Percentiles rank a stretch among this genome's conserved stretches.
Conservation (phyloP, 163 green algal genomes). For the Volvox carteri region DNA sequence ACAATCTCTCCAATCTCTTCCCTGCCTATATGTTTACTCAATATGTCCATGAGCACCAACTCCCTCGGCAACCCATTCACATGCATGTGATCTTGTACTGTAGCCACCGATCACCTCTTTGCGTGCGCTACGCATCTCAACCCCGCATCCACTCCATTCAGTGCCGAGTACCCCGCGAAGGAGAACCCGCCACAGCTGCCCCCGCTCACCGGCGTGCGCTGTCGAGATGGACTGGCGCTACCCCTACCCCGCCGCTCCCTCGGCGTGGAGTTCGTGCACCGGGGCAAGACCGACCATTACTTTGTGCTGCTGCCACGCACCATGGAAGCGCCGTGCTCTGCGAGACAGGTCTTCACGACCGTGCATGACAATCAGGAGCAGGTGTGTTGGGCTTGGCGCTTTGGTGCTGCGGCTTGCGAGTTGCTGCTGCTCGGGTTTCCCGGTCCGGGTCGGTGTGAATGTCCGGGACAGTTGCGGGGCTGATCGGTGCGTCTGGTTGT, state of each 20-base stretch:
- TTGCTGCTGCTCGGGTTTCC: no score
- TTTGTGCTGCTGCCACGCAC: slow-evolving; percentile 64
- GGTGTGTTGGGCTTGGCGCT: no score
- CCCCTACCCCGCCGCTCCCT: slow-evolving; percentile 65
- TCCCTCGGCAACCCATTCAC: no score
- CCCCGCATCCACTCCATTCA: background rate
- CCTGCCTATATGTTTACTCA: no score
- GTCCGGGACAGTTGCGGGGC: no score
- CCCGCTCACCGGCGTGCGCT: slow-evolving; percentile 53
- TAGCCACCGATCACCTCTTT: no score
- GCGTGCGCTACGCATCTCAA: no score
- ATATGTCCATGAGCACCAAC: no score
- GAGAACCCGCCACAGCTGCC: slow-evolving; percentile 54
- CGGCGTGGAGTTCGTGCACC: slow-evolving; percentile 70
- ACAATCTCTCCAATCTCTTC: no score
- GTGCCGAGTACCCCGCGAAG: slow-evolving; percentile 61
- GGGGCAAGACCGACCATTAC: slow-evolving; percentile 50
- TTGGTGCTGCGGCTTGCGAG: no score
- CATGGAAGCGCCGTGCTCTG: slow-evolving; percentile 49
- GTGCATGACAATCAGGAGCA: slow-evolving; percentile 75
- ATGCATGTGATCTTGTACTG: no score
- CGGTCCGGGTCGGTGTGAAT: no score
- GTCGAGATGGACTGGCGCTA: slow-evolving; percentile 57
- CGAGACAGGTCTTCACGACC: slow-evolving; percentile 70
- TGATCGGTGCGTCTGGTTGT: background rate